Evolutionary conservation across 192 early-diverging fungal species (phyloP).

Genomic region (Diversispora eburnea): DNA sequence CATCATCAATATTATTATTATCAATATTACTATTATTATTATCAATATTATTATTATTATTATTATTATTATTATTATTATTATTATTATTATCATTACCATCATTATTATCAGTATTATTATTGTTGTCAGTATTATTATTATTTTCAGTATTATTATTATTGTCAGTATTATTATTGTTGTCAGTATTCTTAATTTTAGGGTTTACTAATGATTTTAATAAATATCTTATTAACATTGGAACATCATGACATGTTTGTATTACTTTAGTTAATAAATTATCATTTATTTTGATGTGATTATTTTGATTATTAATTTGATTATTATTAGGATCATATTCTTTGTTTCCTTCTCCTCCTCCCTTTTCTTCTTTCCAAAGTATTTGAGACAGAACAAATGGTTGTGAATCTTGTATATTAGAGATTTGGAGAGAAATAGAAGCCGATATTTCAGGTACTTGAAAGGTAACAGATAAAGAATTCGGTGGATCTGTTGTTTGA

Average conservation of each 20-base stretch:
- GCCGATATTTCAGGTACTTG: not conserved
- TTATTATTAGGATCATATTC: no score
- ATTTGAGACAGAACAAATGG: conserved; percentile 3
- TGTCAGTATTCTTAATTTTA: no score
- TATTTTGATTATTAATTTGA: no score
- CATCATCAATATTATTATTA: no score
- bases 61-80: no score
- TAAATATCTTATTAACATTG: conserved; percentile 7
- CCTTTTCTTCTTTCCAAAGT: not conserved
- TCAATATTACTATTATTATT: no score
- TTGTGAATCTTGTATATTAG: not conserved
- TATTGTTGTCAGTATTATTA: no score
- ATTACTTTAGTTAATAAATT: not conserved
- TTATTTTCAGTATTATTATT: no score
- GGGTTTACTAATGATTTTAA: not conserved
- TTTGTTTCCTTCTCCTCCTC: not conserved
- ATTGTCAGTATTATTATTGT: no score
- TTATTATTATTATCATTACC: no score
- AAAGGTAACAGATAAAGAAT: not conserved
- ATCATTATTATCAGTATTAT: no score
- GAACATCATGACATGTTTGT: conserved; percentile 21
- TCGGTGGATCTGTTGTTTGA: conserved; percentile 12
- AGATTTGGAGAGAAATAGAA: conserved; percentile 6
- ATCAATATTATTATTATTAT: no score
- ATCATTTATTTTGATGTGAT: not conserved